phyloP scores from a whole-genome alignment of 345 rosid genomes.

The Gossypium bickii region DNA sequence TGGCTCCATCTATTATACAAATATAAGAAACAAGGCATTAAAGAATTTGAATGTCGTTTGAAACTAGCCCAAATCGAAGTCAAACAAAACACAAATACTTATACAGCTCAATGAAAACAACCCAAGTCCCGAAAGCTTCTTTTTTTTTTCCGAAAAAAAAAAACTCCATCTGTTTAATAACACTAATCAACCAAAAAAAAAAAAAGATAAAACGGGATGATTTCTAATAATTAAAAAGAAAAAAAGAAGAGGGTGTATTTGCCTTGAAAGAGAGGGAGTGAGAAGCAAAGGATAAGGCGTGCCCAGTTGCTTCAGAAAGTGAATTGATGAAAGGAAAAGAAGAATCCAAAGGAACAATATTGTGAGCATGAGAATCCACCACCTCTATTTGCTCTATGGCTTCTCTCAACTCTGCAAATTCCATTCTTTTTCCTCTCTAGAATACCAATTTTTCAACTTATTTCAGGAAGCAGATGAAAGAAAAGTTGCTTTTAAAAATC shows the following conservation, averaged over 20 bases:
- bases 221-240: background rate
- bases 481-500: background rate
- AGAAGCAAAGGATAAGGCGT: slow-evolving; percentile 57
- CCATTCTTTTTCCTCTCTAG: slow-evolving; percentile 35
- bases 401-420: slow-evolving; percentile 47
- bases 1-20: background rate
- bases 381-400: slow-evolving; percentile 51
- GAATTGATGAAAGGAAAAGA: slow-evolving; percentile 59
- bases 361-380: slow-evolving; percentile 87
- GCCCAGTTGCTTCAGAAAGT: slow-evolving; percentile 72
- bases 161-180: background rate
- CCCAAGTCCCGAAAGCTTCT: background rate
- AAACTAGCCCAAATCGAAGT: background rate
- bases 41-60: background rate
- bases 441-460: background rate
- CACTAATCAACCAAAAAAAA: background rate
- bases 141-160: background rate
- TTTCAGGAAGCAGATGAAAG: background rate
- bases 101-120: background rate
- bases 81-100: background rate
- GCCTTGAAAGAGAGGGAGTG: slow-evolving; percentile 88
- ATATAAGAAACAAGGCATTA: background rate
- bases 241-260: background rate
- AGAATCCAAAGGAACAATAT: slow-evolving; percentile 68
- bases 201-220: background rate